Conservation (phyloP, 352 stramenopile species). For the Halophytophthora polymorphica region DNA sequence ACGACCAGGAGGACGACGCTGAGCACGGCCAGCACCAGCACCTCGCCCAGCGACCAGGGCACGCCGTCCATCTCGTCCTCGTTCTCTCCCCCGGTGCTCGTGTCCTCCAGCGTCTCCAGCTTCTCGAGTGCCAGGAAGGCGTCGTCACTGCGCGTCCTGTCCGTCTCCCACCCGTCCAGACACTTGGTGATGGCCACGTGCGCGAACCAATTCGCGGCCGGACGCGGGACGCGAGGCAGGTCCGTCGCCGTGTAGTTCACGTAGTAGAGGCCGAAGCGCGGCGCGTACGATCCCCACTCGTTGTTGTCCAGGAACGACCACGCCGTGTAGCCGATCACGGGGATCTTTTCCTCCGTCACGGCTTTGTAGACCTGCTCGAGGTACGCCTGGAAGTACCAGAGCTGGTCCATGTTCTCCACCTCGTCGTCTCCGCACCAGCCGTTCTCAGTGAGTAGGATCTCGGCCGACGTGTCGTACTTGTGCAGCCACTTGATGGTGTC, state of each 20-base stretch:
- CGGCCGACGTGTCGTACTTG: constrained; percentile 33
- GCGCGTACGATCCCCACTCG: constrained; percentile 87
- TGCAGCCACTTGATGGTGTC: constrained; percentile 70
- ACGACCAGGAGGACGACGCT: constrained; percentile 20
- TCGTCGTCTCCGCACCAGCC: constrained; percentile 54
- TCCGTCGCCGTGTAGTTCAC: constrained; percentile 40
- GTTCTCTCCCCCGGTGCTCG: constrained; percentile 1
- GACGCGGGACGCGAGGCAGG: constrained; percentile 32
- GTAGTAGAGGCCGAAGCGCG: constrained; percentile 53
- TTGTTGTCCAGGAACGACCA: constrained; percentile 96
- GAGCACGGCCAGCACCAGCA: constrained; percentile 25
- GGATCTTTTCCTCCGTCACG: constrained; percentile 54
- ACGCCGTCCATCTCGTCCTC: constrained; percentile 6
- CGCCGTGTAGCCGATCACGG: constrained; percentile 90
- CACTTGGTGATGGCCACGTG: constrained; percentile 57
- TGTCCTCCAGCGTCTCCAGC: constrained; percentile 4
- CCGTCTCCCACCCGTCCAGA: constrained; percentile 27
- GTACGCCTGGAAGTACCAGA: constrained; percentile 57
- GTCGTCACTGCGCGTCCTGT: constrained; percentile 1
- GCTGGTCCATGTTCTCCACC: constrained; percentile 50
- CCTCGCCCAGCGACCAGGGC: constrained; percentile 29
- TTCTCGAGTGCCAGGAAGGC: constrained; percentile 5
- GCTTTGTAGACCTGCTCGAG: constrained; percentile 59
- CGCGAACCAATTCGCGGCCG: constrained; percentile 57
- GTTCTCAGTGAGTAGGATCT: constrained; percentile 69